Percentiles rank a stretch among this genome's conserved stretches.
Evolutionary conservation across 1,284 basidiomycete species (phyloP).

Genomic region (Microbotryum violaceum): DNA sequence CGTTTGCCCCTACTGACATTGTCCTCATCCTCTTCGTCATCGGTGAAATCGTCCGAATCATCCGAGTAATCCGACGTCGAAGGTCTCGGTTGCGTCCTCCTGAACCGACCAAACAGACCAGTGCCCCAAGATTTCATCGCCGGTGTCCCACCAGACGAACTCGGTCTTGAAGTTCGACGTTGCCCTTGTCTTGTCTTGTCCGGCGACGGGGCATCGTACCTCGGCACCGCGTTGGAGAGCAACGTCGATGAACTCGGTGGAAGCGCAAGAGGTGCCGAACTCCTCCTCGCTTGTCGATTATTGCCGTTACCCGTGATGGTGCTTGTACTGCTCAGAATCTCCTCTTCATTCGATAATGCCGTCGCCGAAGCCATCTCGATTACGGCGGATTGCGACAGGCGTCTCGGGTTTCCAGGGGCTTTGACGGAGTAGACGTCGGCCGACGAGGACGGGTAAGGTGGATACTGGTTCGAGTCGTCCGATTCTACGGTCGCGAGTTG

Average conservation of each 20-base stretch:
- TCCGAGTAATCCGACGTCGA: constrained; percentile 4
- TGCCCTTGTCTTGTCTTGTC: constrained; percentile 10
- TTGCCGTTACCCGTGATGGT: constrained; percentile 8
- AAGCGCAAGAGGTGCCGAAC: background rate
- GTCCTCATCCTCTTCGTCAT: constrained; percentile 16
- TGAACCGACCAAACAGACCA: constrained; percentile 30
- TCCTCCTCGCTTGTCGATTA: constrained; percentile 1
- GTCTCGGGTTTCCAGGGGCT: constrained; percentile 11
- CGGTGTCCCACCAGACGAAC: too few relatives aligned
- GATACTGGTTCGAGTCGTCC: constrained; percentile 9
- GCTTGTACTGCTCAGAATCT: background rate
- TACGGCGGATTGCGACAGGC: constrained; percentile 10
- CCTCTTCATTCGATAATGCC: background rate
- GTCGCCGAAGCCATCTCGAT: constrained; percentile 13
- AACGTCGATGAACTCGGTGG: constrained; percentile 18
- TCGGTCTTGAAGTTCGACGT: constrained; percentile 6
- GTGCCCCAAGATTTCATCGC: background rate
- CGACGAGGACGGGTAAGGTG: constrained; percentile 21
- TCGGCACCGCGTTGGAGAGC: constrained; percentile 24
- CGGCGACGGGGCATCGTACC: constrained; percentile 1
- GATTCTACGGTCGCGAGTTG: constrained; percentile 11
- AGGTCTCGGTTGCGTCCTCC: constrained; percentile 11
- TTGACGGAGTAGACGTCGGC: constrained; percentile 18
- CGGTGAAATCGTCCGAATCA: constrained; percentile 12
- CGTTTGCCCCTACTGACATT: constrained; percentile 10